phyloP scores from a whole-genome alignment of 106 monocot species.

The Acanthochlamys bracteata region DNA sequence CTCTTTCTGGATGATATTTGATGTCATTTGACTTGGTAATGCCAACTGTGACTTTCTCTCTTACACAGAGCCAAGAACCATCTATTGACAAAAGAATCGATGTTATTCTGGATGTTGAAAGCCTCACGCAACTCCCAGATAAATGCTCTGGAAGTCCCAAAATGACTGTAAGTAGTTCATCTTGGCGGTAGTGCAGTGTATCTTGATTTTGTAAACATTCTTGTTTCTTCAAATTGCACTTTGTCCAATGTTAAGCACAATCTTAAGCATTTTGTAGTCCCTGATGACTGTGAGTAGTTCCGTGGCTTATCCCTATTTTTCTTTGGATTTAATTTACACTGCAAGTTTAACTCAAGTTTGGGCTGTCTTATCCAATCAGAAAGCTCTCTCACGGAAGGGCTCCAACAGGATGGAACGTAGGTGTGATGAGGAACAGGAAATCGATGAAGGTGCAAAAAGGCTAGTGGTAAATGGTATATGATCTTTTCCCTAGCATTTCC shows the following conservation, averaged over 20 bases:
- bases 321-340: background rate
- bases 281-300: conserved; percentile 40
- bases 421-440: conserved; percentile 18
- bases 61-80: conserved; percentile 7
- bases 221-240: too few species aligned
- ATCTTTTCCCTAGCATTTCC: background rate
- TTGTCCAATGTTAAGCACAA: conserved; percentile 4
- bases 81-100: conserved; percentile 20
- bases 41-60: background rate
- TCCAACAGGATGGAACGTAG: conserved; percentile 30
- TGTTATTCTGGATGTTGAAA: conserved; percentile 56
- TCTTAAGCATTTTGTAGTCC: conserved; percentile 56
- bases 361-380: conserved; percentile 13
- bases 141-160: conserved; percentile 67
- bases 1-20: background rate
- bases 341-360: background rate
- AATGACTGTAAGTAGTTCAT: conserved; percentile 38
- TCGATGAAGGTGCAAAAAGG: conserved; percentile 23
- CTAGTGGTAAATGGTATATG: conserved; percentile 26
- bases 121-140: conserved; percentile 34
- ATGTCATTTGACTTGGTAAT: conserved; percentile 6
- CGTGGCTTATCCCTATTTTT: background rate
- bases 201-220: too few species aligned
- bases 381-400: conserved; percentile 37
- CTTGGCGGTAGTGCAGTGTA: too few species aligned